Base-by-base conservation (phyloP, 1,284 basidiomycete genomes). In the Ceratobasidium sp. region DNA sequence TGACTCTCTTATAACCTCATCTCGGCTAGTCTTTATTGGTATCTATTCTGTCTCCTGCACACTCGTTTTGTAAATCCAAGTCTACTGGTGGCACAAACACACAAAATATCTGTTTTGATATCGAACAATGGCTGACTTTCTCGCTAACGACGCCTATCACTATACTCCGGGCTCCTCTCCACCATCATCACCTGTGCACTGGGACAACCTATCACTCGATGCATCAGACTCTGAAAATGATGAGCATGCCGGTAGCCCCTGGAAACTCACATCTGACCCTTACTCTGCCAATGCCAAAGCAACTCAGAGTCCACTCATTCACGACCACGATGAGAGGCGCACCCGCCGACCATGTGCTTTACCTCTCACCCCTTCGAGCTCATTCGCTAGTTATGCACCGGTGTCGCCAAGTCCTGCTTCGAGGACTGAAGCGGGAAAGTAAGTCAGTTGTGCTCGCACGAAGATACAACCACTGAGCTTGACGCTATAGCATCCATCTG, bases 231-330 rank as follows among this genome's bases (percentile, higher is more conserved):
- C 33, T 2, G 58, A 39, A 2, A 11, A n/a, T 56, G 54, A 56
- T 28, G 35, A 61, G 26, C 39, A 35, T n/a, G 1, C n/a, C 11
- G 56, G 47, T 6, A 73, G 69, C 28, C 67, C 67, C 17, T 73
- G 69, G 69, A 61, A 37, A 31, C 37, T 73, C 10, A 56, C 23
- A n/a, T 73, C 69, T 26, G 69, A 73, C 56, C 69, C 69, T 42
- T 73, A 73, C 56, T 73, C 69, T 47, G 69, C 69, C 6, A 73
- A 73, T 28, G 69, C 69, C 69, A 73, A 73, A 49, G 69, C 69
- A 7, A 73, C 69, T 23, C 69, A 61, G 28, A 73, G 69, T 33
- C 69, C 69, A 20, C 31, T 73, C 28, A 60, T 47, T 20, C 56
- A 61, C 31, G 56, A 61, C 58, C 37, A 49, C 20, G 28, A 51